Conservation (phyloP, 2,329 filamentous ascomycete genomes). For the Neonectria coccinea region DNA sequence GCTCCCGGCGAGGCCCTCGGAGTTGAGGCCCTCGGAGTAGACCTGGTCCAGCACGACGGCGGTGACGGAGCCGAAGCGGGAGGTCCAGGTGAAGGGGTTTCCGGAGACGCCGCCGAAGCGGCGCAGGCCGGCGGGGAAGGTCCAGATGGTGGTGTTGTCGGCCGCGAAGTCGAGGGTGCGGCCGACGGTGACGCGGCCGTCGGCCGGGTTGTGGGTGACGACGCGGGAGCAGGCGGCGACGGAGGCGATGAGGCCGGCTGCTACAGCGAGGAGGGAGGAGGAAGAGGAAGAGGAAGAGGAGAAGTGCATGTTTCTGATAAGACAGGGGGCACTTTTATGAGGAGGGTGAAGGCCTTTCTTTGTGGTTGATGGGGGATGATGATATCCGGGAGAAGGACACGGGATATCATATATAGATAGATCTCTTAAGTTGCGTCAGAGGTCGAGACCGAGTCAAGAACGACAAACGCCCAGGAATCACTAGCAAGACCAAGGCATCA, state of each 20-base stretch:
- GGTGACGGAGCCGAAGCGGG: constrained; percentile 29
- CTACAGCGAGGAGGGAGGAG: not conserved
- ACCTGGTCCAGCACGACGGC: constrained; percentile 31
- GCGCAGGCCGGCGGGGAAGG: constrained; percentile 27
- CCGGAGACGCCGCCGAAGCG: constrained; percentile 27
- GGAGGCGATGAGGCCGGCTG: constrained; percentile 14
- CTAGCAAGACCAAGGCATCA: not conserved
- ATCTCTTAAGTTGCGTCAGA: no score
- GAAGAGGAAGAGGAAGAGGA: constrained; percentile 2
- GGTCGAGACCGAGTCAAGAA: no score
- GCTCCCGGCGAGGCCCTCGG: constrained; percentile 29
- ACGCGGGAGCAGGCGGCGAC: constrained; percentile 23
- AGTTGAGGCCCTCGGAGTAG: constrained; percentile 33
- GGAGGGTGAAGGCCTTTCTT: not conserved
- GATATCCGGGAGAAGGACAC: not conserved
- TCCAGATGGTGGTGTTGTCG: constrained; percentile 27
- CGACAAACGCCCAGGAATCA: not conserved
- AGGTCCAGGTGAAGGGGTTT: constrained; percentile 31
- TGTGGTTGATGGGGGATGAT: not conserved
- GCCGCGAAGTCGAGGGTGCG: constrained; percentile 32
- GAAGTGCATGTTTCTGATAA: constrained; percentile 9
- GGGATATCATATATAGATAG: not conserved
- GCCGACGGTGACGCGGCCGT: constrained; percentile 18
- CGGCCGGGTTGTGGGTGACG: constrained; percentile 10
- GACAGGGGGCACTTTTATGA: not conserved